A percentile compares a stretch with the other conserved stretches of the same genome.
phyloP scores from a whole-genome alignment of 2,329 filamentous ascomycete genomes.

The Diaporthe nobilis region DNA sequence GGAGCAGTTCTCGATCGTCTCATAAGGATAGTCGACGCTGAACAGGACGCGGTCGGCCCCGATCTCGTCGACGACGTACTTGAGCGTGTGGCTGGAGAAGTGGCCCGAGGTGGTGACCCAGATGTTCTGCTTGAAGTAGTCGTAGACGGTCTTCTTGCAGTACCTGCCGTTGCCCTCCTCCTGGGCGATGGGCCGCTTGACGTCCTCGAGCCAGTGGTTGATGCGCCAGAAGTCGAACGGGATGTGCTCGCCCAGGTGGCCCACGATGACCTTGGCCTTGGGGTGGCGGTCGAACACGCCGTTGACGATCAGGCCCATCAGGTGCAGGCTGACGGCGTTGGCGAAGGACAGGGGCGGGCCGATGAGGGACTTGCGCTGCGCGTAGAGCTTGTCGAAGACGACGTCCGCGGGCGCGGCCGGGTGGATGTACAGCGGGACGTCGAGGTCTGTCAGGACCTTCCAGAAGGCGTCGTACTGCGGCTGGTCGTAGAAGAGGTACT shows the following conservation, averaged over 20 bases:
- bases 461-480: conserved; percentile 74
- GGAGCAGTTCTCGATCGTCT: conserved; percentile 59
- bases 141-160: conserved; percentile 64
- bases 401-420: conserved; percentile 69
- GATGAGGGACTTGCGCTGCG: conserved; percentile 70
- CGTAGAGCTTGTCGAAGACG: conserved; percentile 56
- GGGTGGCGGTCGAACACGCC: conserved; percentile 65
- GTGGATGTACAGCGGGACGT: conserved; percentile 76
- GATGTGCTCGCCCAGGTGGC: conserved; percentile 64
- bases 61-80: conserved; percentile 64
- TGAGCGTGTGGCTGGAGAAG: conserved; percentile 66
- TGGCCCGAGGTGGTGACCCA: conserved; percentile 71
- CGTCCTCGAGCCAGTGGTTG: conserved; percentile 69
- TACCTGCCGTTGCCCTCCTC: conserved; percentile 64
- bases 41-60: conserved; percentile 66
- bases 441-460: conserved; percentile 68
- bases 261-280: conserved; percentile 61
- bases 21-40: conserved; percentile 67
- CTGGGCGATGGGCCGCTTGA: conserved; percentile 45
- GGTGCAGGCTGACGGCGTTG: conserved; percentile 70
- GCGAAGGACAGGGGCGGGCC: conserved; percentile 72
- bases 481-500: conserved; percentile 75
- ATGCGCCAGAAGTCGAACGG: conserved; percentile 65
- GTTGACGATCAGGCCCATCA: conserved; percentile 65
- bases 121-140: conserved; percentile 69